Base-by-base conservation (phyloP, 805 yeast species). In the Metschnikowia santaceciliae region DNA sequence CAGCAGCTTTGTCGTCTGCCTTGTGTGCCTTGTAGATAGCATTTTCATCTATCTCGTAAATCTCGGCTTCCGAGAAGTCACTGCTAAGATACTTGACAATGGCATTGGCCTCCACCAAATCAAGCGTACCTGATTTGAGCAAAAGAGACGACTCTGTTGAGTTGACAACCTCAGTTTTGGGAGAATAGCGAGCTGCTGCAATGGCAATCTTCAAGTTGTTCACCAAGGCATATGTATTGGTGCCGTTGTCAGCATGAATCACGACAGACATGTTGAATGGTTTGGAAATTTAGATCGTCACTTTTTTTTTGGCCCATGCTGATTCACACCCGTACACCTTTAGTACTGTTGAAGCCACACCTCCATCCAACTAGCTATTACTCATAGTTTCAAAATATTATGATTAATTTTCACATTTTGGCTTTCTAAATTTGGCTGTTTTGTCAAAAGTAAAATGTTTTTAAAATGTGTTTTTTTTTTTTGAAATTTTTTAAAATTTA, bases 71-170 rank as follows among this genome's bases (percentile, higher is more conserved):
- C 5, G 66, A 50, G 54, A 81, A 83, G 54, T 81, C 83, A 20
- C 71, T 65, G 36, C 81, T 71, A 54, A 83, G 68, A 60, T 81
- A 86, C 64, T 83, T 82, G 54, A 86, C 83, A 47, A 86, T 82
- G 19, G 94, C 83, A 62, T 86, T 84, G 19, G 88, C 74, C 65
- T 86, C 89, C 51, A 74, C 68, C 54, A 86, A 72, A 57, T 77
- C 79, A 48, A 81, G 77, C 2, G 68, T 66, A 22, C 63, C 41
- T 6, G 67, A 66, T 36, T 73, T 64, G 54, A 77, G 69, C 22
- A 49, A 58, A 44, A 68, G 56, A 3, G 57, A 55, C 40, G 63
- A 53, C 34, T 57, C 69, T 19, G 65, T 68, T 23, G 63, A 57
- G 44, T 57, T 48, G 26, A 54, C 59, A 14, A 66, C 54, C 36